Evolutionary conservation across 495 filamentous ascomycete genomes (phyloP).

Genomic region (Corynascus novoguineensis): DNA sequence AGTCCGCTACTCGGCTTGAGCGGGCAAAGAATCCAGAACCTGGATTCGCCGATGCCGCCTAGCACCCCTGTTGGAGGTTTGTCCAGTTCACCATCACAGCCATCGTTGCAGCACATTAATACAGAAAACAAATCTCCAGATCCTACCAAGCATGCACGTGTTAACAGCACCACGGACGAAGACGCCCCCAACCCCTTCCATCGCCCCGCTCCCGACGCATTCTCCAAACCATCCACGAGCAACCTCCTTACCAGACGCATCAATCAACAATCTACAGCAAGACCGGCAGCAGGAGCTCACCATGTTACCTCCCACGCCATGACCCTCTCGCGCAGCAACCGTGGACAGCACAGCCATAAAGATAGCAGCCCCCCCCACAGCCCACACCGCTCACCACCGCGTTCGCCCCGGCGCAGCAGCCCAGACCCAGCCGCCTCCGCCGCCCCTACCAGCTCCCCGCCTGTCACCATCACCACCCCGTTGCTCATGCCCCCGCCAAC

Average conservation of each 20-base stretch:
- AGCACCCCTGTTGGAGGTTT: conserved; percentile 42
- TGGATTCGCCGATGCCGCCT: conserved; percentile 49
- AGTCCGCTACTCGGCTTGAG: conserved; percentile 38
- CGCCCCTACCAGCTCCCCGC: background rate
- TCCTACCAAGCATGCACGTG: conserved; percentile 33
- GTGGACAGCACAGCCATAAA: background rate
- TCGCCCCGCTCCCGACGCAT: conserved; percentile 25
- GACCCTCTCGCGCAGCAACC: conserved; percentile 14
- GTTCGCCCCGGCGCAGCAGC: conserved; percentile 27
- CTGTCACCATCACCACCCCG: conserved; percentile 33
- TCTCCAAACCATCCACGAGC: conserved; percentile 23
- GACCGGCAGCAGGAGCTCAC: background rate
- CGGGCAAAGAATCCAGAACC: conserved; percentile 49
- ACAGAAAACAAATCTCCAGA: conserved; percentile 20
- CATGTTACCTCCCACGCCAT: conserved; percentile 1
- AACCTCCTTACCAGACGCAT: conserved; percentile 4
- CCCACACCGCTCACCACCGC: conserved; percentile 11
- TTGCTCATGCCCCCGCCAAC: conserved; percentile 57
- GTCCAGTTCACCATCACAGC: conserved; percentile 4
- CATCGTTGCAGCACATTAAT: background rate
- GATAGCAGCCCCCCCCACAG: background rate
- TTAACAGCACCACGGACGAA: conserved; percentile 32
- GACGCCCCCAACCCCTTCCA: conserved; percentile 24
- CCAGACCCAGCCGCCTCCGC: background rate
- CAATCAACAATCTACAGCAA: background rate